Base-by-base conservation (phyloP, 78 protist species). In the Bigelowiella natans region DNA sequence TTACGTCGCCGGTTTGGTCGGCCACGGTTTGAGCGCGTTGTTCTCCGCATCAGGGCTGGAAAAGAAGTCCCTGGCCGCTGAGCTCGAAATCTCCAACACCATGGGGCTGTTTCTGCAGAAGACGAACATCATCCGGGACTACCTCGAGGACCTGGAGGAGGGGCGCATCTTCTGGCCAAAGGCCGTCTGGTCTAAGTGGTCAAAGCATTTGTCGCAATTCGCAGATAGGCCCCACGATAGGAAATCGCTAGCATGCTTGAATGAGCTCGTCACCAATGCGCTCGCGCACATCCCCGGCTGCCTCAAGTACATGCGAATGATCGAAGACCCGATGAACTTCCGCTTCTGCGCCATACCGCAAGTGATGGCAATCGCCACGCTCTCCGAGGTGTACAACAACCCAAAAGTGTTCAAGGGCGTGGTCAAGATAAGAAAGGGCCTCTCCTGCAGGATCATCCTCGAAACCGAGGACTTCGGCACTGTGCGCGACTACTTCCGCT, bases 1-100 rank as follows among this genome's bases (percentile, higher is more conserved):
- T 93, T 97, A 97, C 88, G 98, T 97, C 26, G 98, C 98, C 2
- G 98, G 98, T 63, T 90, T 97, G 30, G 98, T 96, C n/a, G 99
- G 99, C 85, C 91, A 95, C 83, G 99, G 99, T 83, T 92, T 96
- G 2, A 51, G 95, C 7, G 85, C 82, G 26, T 91, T 97, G 31
- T 97, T 96, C 51, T 40, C 91, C 2, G 95, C 91, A 2, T 91
- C 94, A 28, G 96, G 95, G 11, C 92, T 95, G 18, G 97, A 96
- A 38, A 85, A 94, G 18, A 86, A 84, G 83, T 88, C 91, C 94
- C 86, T 91, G 37, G 90, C 90, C 89, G 82, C 7, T 3, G 39
- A 3, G 11, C 40, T 51, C 7, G 73, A 51, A 26, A 51, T 51
- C 18, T 51, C 73, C 73, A 51, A 51, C 18, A 51, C 73, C 73